Evolutionary conservation across 2,329 filamentous ascomycete genomes (phyloP), one percentile per base, ranked within the genome.

Genomic region (Dothideomycetidae sp.): DNA sequence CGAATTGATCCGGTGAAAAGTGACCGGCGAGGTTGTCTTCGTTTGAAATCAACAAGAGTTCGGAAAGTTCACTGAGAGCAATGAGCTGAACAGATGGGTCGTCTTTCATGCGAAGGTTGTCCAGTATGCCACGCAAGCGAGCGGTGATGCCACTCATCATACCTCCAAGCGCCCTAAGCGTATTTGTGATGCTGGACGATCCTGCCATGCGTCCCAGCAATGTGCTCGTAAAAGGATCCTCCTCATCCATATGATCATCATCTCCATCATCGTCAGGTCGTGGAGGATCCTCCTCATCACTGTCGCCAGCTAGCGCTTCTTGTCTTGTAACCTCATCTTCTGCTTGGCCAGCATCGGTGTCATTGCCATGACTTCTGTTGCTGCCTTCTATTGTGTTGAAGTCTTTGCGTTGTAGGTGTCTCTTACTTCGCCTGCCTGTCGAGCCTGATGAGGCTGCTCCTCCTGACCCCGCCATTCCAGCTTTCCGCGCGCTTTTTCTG

Each of bases 11-110:
- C 2, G 90, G 84, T 1, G 83, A 83, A 56, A 98, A 96, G 52
- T 94, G 84, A 3, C 90, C 90, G 2, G 88, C 83, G 9, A 98
- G 70, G 47, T 92, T 94, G 54, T 98, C 90, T 60, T 98, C 90
- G 48, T 90, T 96, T 9, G 88, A 93, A 26, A 98, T 82, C 18
- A 98, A 67, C 4, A 98, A 66, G 37, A 96, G 78, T 58, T 98
- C 86, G 0, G 88, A 93, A 5, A 98, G 67, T 49, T 96, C 88
- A 57, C 93, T 83, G 18, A 98, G 64, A 17, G 88, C 90, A 51
- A 94, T 85, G 47, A 93, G 68, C 62, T 98, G 92, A 28, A 90
- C 63, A 0, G 85, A 86, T 4, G 78, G 73, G 46, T 94, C 84
- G 32, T 88, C 82, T 53, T 86, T 88, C 50, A 81, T 76, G 46